phyloP scores from a whole-genome alignment of 495 filamentous ascomycete species.

The Lindgomyces ingoldianus region DNA sequence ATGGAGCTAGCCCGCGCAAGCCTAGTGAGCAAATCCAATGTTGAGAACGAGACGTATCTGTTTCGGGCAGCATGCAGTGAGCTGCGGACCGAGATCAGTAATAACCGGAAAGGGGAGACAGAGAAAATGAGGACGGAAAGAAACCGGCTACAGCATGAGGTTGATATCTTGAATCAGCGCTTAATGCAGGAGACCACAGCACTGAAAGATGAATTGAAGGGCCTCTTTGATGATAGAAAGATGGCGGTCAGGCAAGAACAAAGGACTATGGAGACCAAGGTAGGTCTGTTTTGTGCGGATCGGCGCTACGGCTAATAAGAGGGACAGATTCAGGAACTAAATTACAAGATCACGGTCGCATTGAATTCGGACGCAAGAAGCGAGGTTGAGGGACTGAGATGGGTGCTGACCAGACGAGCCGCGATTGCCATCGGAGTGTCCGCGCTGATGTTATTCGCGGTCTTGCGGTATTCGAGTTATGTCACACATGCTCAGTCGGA shows the following conservation, averaged over 20 bases:
- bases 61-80: slow-evolving; percentile 95
- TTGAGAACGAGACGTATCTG: slow-evolving; percentile 88
- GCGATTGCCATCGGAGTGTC: slow-evolving; percentile 68
- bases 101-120: slow-evolving; percentile 55
- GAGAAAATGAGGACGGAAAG: slow-evolving; percentile 77
- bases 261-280: slow-evolving; percentile 72
- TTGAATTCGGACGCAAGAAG: slow-evolving; percentile 84
- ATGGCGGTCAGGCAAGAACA: slow-evolving; percentile 88
- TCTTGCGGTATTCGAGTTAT: slow-evolving; percentile 33
- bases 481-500: slow-evolving; percentile 27
- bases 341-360: slow-evolving; percentile 87
- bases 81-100: slow-evolving; percentile 76
- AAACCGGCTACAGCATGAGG: slow-evolving; percentile 83
- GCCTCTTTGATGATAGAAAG: slow-evolving; percentile 93
- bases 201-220: slow-evolving; percentile 87
- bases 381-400: slow-evolving; percentile 86
- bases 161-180: slow-evolving; percentile 84
- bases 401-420: slow-evolving; percentile 85
- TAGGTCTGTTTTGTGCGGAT: slow-evolving; percentile 45
- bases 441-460: slow-evolving; percentile 38
- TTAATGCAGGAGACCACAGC: slow-evolving; percentile 75
- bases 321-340: slow-evolving; percentile 79
- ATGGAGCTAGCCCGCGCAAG: slow-evolving; percentile 73
- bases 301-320: background rate
- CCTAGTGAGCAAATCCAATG: slow-evolving; percentile 74